Evolutionary conservation across 495 filamentous ascomycete genomes (phyloP), one percentile per base, ranked within the genome.

Genomic region (Hypomontagnella monticulosa): DNA sequence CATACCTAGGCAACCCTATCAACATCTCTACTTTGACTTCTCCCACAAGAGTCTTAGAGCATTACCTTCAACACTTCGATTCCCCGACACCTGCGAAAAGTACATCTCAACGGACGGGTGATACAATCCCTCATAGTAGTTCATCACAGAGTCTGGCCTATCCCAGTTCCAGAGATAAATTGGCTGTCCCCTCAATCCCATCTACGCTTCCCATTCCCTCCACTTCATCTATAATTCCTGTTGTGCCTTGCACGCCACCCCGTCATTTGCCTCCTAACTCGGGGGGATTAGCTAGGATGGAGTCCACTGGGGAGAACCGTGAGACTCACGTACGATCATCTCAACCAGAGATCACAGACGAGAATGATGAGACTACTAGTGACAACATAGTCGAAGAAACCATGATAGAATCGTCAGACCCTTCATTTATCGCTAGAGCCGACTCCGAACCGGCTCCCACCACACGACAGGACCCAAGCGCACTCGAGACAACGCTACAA

Each of bases 21-120:
- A 58, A 63, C 0, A 57, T 77, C 1, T 16, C 68, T 4, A 64
- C 63, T 11, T 74, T 73, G 33, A 75, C 72, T 32, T 78, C 79
- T 0, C 80, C 80, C 7, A 78, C 79, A 0, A 72, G 78, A 44
- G 60, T 80, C 2, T 40, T 83, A 47, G 78, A 80, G 36, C 71
- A 79, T 44, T 83, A 72, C 20, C 69, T 79, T 0, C 74, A 75
- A 38, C 36, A 47, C 0, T 57, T 75, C 10, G 72, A 76, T 30
- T 69, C 72, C n/a, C 71, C 70, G 30, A 18, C 57, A 7, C 36
- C 60, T 33, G 59, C 68, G 9, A 60, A 64, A 11, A 27, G 15
- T 1, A 44, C 46, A 23, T 66, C 63, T 37, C 69, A 61, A 37
- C 40, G 32, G 20, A 67, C 41, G 42, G 23, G 15, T 27, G 43